phyloP scores from a whole-genome alignment of 176 grass and related monocot genomes.

The Dendrocalamus sinicus region DNA sequence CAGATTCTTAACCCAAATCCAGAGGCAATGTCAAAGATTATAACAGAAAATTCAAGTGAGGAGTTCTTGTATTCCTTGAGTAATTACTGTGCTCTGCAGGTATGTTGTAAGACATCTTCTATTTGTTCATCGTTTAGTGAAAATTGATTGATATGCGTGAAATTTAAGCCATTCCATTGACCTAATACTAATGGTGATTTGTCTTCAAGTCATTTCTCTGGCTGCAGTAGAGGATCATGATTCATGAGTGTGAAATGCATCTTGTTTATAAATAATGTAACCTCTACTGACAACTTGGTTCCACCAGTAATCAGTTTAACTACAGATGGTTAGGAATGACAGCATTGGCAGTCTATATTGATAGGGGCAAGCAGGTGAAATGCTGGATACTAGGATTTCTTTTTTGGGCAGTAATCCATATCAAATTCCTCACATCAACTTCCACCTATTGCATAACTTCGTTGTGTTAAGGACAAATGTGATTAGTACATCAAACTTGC shows the following conservation, averaged over 20 bases:
- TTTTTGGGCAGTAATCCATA: neutral
- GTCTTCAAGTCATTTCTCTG: too few relatives aligned
- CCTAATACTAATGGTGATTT: slow-evolving; percentile 1
- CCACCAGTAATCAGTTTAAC: neutral
- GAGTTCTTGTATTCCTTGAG: slow-evolving; percentile 95
- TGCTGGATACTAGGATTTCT: neutral
- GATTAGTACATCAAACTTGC: neutral
- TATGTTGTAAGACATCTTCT: slow-evolving; percentile 45
- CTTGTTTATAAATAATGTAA: slow-evolving; percentile 4
- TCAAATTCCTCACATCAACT: neutral
- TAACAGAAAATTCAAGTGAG: slow-evolving; percentile 94
- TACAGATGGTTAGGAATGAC: neutral
- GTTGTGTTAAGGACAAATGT: neutral
- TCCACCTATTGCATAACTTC: slow-evolving; percentile 10
- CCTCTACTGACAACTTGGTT: neutral
- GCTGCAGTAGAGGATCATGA: too few relatives aligned
- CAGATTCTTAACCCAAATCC: slow-evolving; percentile 99
- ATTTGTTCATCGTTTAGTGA: neutral
- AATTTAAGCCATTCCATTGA: neutral
- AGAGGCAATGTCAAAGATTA: slow-evolving; percentile 96
- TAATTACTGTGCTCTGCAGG: slow-evolving; percentile 99
- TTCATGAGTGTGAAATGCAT: neutral
- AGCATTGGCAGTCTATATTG: neutral
- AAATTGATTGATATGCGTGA: slow-evolving; percentile 25
- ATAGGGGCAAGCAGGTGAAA: neutral